Conservation (phyloP, 495 filamentous ascomycete genomes). For the Lepraria neglecta region DNA sequence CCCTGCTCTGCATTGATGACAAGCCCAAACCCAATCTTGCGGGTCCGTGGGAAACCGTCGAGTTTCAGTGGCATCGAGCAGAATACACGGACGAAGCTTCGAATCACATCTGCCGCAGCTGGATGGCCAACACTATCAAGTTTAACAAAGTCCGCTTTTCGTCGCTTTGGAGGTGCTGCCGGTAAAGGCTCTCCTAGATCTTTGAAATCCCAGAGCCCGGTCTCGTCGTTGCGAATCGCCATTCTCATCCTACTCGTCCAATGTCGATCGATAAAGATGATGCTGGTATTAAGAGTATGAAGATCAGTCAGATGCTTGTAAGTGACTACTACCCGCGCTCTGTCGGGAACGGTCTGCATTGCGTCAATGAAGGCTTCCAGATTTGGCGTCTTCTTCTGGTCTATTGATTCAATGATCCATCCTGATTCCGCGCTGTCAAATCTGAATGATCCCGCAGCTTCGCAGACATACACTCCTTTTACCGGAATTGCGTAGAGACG, state of each 20-base stretch:
- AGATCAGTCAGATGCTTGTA: constrained; percentile 94
- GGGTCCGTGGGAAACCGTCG: constrained; percentile 86
- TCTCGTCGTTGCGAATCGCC: constrained; percentile 82
- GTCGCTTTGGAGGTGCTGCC: constrained; percentile 59
- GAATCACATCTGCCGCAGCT: constrained; percentile 82
- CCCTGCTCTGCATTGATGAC: constrained; percentile 96
- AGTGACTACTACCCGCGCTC: constrained; percentile 81
- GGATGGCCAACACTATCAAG: constrained; percentile 84
- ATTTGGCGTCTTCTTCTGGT: constrained; percentile 81
- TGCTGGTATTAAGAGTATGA: constrained; percentile 87
- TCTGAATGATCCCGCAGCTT: constrained; percentile 89
- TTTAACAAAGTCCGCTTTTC: constrained; percentile 81
- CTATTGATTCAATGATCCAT: constrained; percentile 88
- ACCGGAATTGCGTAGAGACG: constrained; percentile 87
- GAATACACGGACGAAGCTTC: constrained; percentile 88
- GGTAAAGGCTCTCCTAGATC: constrained; percentile 77
- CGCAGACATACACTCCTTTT: constrained; percentile 89
- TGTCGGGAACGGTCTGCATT: constrained; percentile 83
- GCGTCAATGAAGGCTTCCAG: constrained; percentile 87
- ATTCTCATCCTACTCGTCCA: constrained; percentile 92
- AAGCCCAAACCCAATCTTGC: constrained; percentile 90
- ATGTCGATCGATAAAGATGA: constrained; percentile 88
- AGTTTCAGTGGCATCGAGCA: constrained; percentile 92
- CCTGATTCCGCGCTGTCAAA: constrained; percentile 86
- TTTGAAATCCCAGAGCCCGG: constrained; percentile 90